Conservation (phyloP, 1,139 yeast genomes). For the Suhomyces anneliseae region DNA sequence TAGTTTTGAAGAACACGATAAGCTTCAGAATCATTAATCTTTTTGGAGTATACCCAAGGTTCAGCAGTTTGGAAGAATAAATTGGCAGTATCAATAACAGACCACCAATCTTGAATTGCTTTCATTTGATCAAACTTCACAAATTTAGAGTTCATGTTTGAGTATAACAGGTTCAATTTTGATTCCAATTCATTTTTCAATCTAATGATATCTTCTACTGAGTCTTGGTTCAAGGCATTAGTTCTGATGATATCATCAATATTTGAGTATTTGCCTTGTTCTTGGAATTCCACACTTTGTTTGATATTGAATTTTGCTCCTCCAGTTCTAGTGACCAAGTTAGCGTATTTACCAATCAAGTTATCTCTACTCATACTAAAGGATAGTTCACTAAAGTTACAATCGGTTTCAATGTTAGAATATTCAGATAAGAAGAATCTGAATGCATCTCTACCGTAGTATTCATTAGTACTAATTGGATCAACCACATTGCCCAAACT, state of each 20-base stretch:
- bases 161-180: constrained; percentile 22
- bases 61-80: constrained; percentile 56
- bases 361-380: constrained; percentile 60
- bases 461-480: constrained; percentile 61
- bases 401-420: constrained; percentile 73
- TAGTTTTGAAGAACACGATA: constrained; percentile 42
- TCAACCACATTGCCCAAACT: constrained; percentile 95
- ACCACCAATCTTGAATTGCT: constrained; percentile 67
- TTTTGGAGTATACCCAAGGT: constrained; percentile 55
- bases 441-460: constrained; percentile 71
- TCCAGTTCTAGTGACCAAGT: constrained; percentile 70
- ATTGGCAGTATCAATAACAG: constrained; percentile 61
- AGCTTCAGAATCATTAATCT: constrained; percentile 26
- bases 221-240: constrained; percentile 13
- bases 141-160: constrained; percentile 44
- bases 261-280: constrained; percentile 22
- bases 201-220: constrained; percentile 17
- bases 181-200: constrained; percentile 20
- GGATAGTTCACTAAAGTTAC: constrained; percentile 69
- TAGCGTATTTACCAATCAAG: constrained; percentile 81
- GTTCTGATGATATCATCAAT: constrained; percentile 25
- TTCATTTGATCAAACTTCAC: constrained; percentile 52
- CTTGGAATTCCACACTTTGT: constrained; percentile 36
- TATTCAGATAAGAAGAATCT: constrained; percentile 77
- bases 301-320: constrained; percentile 64